These are phyloP conservation scores for Botrytis cinerea DNA, from an alignment of 2,329 filamentous ascomycete genomes.

Conservation along the genomic window DNA sequence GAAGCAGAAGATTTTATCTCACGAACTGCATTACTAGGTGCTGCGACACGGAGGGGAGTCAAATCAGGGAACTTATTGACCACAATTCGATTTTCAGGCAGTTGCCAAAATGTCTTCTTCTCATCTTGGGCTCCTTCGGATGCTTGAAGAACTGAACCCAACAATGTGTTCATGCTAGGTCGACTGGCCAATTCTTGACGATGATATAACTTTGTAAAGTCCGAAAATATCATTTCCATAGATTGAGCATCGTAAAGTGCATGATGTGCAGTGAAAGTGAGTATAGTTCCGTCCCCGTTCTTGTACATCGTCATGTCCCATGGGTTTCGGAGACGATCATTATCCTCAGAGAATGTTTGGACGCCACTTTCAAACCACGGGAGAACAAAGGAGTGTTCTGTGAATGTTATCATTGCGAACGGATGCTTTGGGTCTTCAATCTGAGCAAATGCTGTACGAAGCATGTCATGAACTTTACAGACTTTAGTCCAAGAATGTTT, in stretches of 20 bases:
- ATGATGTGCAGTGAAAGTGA: conserved; percentile 58
- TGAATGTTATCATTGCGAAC: conserved; percentile 75
- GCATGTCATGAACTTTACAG: conserved; percentile 62
- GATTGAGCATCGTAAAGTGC: conserved; percentile 84
- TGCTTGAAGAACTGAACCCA: conserved; percentile 49
- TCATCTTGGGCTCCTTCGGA: conserved; percentile 36
- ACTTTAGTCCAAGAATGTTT: conserved; percentile 60
- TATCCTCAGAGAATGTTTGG: not conserved
- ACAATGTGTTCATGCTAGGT: conserved; percentile 46
- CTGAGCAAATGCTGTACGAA: conserved; percentile 72
- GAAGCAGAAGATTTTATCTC: conserved; percentile 46
- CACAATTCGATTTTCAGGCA: conserved; percentile 53
- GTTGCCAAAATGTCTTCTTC: conserved; percentile 63
- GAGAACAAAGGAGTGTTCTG: conserved; percentile 39
- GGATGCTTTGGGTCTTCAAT: conserved; percentile 60
- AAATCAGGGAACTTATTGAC: conserved; percentile 76
- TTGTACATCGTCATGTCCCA: conserved; percentile 35
- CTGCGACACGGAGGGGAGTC: conserved; percentile 57
- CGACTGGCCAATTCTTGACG: conserved; percentile 34
- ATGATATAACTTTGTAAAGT: conserved; percentile 52
- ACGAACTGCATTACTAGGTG: conserved; percentile 40
- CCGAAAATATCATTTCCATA: conserved; percentile 62
- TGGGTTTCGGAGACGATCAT: conserved; percentile 30
- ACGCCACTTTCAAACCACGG: conserved; percentile 45
- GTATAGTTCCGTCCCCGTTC: conserved; percentile 21